phyloP scores from a whole-genome alignment of 371 early-diverging fungal genomes.

The Zancudomyces culisetae region DNA sequence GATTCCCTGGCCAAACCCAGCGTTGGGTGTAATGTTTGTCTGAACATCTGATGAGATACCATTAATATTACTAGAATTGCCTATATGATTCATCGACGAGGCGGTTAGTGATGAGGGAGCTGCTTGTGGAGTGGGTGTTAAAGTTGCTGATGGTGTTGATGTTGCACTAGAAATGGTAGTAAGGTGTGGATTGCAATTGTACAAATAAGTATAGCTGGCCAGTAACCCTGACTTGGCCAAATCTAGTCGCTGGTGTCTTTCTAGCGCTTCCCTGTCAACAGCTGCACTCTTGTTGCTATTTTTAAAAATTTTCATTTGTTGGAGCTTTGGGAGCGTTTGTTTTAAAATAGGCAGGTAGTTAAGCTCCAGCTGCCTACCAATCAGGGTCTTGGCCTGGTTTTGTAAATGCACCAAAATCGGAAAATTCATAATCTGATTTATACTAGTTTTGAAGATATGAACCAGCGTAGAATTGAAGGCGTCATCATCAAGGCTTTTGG shows the following conservation, averaged over 20 bases:
- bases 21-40: too few species aligned
- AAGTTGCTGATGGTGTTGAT: too few species aligned
- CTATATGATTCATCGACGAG: too few species aligned
- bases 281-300: background rate
- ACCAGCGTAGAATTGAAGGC: background rate
- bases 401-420: background rate
- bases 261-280: background rate
- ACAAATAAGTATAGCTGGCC: background rate
- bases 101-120: too few species aligned
- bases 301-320: too few species aligned
- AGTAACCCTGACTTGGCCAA: background rate
- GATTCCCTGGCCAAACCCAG: conserved; percentile 15
- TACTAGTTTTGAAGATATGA: background rate
- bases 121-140: too few species aligned
- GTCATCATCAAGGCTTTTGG: background rate
- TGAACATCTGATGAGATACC: too few species aligned
- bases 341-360: background rate
- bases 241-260: background rate
- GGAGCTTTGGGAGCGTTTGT: background rate
- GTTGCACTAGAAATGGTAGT: too few species aligned
- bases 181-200: conserved; percentile 4
- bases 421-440: background rate
- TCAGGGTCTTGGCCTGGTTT: background rate
- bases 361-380: background rate
- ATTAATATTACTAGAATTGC: too few species aligned